Conservation (phyloP, 1,139 yeast species). For the Wickerhamomyces sp. region DNA sequence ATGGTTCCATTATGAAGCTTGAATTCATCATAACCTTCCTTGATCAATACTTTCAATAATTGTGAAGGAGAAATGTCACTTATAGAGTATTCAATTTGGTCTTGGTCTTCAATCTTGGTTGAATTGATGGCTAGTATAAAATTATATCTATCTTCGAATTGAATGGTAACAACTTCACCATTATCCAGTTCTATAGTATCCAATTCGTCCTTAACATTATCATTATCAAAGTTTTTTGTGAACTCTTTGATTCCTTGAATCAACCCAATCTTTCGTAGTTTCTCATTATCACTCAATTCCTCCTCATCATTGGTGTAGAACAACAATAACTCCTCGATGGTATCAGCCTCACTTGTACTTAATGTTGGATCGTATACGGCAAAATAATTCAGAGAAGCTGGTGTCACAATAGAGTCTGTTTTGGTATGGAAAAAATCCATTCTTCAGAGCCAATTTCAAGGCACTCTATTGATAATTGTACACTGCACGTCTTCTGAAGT, state of each 20-base stretch:
- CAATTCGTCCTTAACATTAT: conserved; percentile 11
- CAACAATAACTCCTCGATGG: conserved; percentile 8
- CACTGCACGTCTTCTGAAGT: too few relatives aligned
- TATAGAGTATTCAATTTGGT: conserved; percentile 6
- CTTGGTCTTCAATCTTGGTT: conserved; percentile 15
- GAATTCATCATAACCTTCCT: conserved; percentile 19
- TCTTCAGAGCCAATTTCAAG: not conserved
- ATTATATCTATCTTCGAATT: conserved; percentile 21
- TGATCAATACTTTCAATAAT: conserved; percentile 5
- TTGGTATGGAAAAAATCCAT: conserved; percentile 23
- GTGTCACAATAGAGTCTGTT: conserved; percentile 10
- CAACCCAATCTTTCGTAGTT: conserved; percentile 31
- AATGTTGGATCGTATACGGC: conserved; percentile 19
- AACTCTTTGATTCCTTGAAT: conserved; percentile 33
- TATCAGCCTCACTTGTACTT: conserved; percentile 2
- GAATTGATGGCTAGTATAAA: conserved; percentile 10
- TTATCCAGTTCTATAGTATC: conserved; percentile 26
- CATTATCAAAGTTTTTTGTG: conserved; percentile 16
- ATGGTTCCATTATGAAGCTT: conserved; percentile 21
- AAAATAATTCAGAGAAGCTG: conserved; percentile 10
- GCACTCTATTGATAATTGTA: too few relatives aligned
- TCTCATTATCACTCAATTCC: conserved; percentile 21
- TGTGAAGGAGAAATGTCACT: conserved; percentile 12
- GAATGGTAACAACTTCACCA: conserved; percentile 20
- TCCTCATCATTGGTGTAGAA: conserved; percentile 2